Base-by-base conservation (phyloP, 257 asterid species). In the Ocimum tenuiflorum region DNA sequence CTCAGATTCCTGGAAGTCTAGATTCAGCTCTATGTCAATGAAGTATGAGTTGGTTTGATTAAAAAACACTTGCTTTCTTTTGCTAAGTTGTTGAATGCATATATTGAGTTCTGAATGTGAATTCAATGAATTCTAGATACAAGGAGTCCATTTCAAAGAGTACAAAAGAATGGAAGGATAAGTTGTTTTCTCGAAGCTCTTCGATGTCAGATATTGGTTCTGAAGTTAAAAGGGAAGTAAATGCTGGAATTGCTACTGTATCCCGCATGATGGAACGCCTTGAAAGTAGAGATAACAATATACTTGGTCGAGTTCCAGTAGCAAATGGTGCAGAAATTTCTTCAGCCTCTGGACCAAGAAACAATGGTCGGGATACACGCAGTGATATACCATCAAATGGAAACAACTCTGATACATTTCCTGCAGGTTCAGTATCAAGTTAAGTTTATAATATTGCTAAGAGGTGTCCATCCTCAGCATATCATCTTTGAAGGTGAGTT, bases 231-330 rank as follows among this genome's bases (percentile, higher is more conserved):
- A 86, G 85, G 75, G 95, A 86, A 82, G 82, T 83, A 50, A 86
- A 80, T 78, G 88, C 86, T 48, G 98, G 96, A 59, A 82, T 87
- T 55, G 92, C 96, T 43, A 78, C 91, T 64, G 90, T 91, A 14
- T 81, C 98, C 49, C 86, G 88, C 74, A 81, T 91, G 91, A 89
- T 89, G 96, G 97, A 87, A 67, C 91, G 79, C 74, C 96, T 91
- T 59, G 96, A 87, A 69, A 73, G 86, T 52, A 78, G 82, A 77
- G 95, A 85, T 59, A 73, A 65, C 63, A 69, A 70, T 71, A 73
- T 70, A 63, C 41, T 68, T 53, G 74, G 59, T 24, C 63, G 53
- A 43, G 79, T 50, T 58, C 47, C 75, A 0, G 49, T 45, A 39
- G 35, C 74, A 54, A 75, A 60, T 65, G 71, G 66, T 39, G 52